These are phyloP conservation scores for Aspergillus heteromorphus DNA, from an alignment of 495 filamentous ascomycete genomes.

Conservation along the genomic window DNA sequence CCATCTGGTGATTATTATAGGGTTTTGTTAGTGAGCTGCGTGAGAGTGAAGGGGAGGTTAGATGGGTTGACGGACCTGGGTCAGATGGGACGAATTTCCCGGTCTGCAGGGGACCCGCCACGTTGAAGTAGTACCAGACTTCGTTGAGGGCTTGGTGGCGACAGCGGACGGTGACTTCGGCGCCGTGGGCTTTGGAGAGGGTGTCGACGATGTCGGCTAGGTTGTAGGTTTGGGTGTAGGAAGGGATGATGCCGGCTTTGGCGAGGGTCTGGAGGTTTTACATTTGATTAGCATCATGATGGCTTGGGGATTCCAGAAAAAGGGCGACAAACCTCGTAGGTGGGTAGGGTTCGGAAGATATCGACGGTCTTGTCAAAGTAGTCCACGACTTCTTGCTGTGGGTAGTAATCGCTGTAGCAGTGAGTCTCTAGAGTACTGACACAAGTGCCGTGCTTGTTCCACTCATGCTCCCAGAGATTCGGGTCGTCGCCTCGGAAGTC, in stretches of 20 bases:
- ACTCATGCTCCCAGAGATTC: slow-evolving; percentile 79
- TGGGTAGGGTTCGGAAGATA: slow-evolving; percentile 41
- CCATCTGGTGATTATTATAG: slow-evolving; percentile 40
- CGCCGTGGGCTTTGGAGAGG: slow-evolving; percentile 58
- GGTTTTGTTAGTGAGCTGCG: neutral
- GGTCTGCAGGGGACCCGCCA: slow-evolving; percentile 68
- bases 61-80: slow-evolving; percentile 42
- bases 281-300: neutral
- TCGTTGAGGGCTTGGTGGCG: slow-evolving; percentile 57
- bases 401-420: slow-evolving; percentile 66
- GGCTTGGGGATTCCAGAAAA: neutral
- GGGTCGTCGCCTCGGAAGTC: slow-evolving; percentile 59
- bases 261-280: slow-evolving; percentile 32
- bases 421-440: slow-evolving; percentile 57
- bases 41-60: neutral
- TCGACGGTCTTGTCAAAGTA: slow-evolving; percentile 56
- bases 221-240: slow-evolving; percentile 49
- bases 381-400: slow-evolving; percentile 56
- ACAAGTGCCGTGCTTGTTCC: slow-evolving; percentile 73
- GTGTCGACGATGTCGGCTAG: slow-evolving; percentile 56
- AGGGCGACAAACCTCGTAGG: slow-evolving; percentile 32
- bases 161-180: slow-evolving; percentile 66
- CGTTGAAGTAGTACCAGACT: slow-evolving; percentile 81
- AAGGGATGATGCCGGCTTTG: slow-evolving; percentile 45
- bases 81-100: slow-evolving; percentile 65